Conservation (phyloP, 2,329 filamentous ascomycete genomes). For the Claviceps africana region DNA sequence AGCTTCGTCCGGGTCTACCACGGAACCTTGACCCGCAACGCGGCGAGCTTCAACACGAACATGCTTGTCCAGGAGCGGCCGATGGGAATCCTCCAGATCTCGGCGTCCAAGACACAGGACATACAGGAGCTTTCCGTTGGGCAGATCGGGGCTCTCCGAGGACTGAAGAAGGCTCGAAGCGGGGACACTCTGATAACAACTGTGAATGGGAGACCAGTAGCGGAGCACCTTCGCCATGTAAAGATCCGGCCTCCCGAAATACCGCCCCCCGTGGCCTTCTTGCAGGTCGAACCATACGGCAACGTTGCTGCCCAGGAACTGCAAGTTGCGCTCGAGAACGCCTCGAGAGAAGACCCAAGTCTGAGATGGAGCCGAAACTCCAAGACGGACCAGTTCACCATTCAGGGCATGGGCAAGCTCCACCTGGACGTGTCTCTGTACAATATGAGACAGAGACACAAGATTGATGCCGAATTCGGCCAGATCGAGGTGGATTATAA, state of each 20-base stretch:
- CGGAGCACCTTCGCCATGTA: conserved; percentile 54
- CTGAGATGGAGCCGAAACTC: conserved; percentile 72
- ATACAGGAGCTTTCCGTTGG: conserved; percentile 68
- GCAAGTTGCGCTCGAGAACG: conserved; percentile 57
- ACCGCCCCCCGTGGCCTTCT: conserved; percentile 88
- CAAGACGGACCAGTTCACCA: conserved; percentile 82
- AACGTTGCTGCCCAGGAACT: conserved; percentile 68
- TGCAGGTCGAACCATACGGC: conserved; percentile 75
- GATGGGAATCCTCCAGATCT: conserved; percentile 74
- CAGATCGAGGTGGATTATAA: conserved; percentile 92
- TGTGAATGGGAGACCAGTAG: conserved; percentile 44
- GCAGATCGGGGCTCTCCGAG: conserved; percentile 87
- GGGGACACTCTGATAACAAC: conserved; percentile 83
- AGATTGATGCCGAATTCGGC: conserved; percentile 74
- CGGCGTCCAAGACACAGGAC: conserved; percentile 75
- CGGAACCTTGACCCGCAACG: conserved; percentile 60
- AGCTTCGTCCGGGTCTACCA: conserved; percentile 90
- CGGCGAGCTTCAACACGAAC: conserved; percentile 75
- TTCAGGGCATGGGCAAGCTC: conserved; percentile 92
- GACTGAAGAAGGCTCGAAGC: conserved; percentile 80
- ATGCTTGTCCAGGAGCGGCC: conserved; percentile 66
- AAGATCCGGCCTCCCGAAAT: conserved; percentile 81
- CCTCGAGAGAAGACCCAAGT: conserved; percentile 85
- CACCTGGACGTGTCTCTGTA: conserved; percentile 89
- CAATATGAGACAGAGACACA: conserved; percentile 76